Base-by-base conservation (phyloP, 129 eudicot species). In the Tanacetum coccineum region DNA sequence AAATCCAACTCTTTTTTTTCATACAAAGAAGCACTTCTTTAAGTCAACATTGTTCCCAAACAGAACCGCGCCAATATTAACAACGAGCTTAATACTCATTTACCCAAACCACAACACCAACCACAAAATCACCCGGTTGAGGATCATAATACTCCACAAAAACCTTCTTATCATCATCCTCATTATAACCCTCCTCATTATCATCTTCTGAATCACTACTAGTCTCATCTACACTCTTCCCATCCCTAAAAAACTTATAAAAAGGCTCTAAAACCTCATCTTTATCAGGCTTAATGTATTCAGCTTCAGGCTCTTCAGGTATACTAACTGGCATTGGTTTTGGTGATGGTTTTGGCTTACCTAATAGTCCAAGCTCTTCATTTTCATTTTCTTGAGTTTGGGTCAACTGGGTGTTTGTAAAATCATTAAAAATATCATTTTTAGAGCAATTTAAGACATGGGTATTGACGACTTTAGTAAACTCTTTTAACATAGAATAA, bases 131-230 rank as follows among this genome's bases (percentile, higher is more conserved):
- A 6, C 98, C 98, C 2, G 83, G 71, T 59, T 86, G 80, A 0
- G 98, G 98, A 30, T 93, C 96, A 76, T 93, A 93, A 86, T 93
- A 93, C 76, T 84, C 98, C n/a, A 88, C 91, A 42, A 57, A 77
- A 30, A 93, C 83, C 79, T 78, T 82, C 53, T 68, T 75, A 48
- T 40, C 47, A 57, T 72, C 79, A 32, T 71, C 70, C 2, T 57
- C 76, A 22, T 17, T 46, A 42, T 54, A 62, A 21, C 14, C 68
- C 40, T 72, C 78, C 32, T 62, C 87, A 25, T 7, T n/a, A n/a
- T n/a, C 70, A 64, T 74, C 85, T 61, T 68, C 79, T 48, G 68
- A 58, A 18, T 67, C 83, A 72, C 58, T 76, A 22, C 64, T 66
- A 60, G 82, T 72, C 30, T 73, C 79, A 50, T 30, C 68, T 11